Evolutionary conservation across 306 rosid species (phyloP), one percentile per base, ranked within the genome.

Genomic region (Lathyrus tuberosus): DNA sequence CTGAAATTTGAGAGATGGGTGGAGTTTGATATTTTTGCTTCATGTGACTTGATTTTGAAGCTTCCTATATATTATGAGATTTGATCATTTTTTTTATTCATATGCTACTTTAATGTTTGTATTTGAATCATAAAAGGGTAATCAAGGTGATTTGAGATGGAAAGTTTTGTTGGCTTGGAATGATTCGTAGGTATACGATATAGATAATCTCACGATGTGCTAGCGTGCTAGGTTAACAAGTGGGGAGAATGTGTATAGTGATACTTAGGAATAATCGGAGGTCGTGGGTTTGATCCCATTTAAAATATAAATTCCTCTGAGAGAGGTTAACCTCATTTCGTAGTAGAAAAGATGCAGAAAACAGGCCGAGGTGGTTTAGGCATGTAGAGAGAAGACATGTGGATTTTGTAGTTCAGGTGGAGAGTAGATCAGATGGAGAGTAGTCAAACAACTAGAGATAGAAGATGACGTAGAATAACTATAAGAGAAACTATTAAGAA

Each of bases 41-140:
- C 41, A 57, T 10, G 6, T 53, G 66, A 71, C 62, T 70, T 65
- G 48, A 24, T 65, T 46, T 65, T 33, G 70, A 76, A 70, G 74
- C 56, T 65, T 65, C 30, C 62, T 28, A 58, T 20, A 58, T 20
- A 15, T 61, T 54, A 17, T 67, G 43, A 16, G 63, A 40, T 16
- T 49, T 18, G 41, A 69, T 57, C 56, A n/a, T 59, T 59, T 37
- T 30, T 30, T 1, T 63, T 6, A 66, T 59, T 67, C 22, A 11
- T 61, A 38, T 64, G 30, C 61, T 31, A 54, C n/a, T 76, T 46
- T 75, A 46, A 72, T 54, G 60, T 67, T 60, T 63, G 0, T 12
- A 10, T 47, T 10, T 35, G 33, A 42, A 47, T 64, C 26, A 46
- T 37, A 41, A 26, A 41, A 31, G 40, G 9, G 13, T 44, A 6